phyloP scores from a whole-genome alignment of 2,329 filamentous ascomycete genomes.

The Pestalotiopsis sp. region DNA sequence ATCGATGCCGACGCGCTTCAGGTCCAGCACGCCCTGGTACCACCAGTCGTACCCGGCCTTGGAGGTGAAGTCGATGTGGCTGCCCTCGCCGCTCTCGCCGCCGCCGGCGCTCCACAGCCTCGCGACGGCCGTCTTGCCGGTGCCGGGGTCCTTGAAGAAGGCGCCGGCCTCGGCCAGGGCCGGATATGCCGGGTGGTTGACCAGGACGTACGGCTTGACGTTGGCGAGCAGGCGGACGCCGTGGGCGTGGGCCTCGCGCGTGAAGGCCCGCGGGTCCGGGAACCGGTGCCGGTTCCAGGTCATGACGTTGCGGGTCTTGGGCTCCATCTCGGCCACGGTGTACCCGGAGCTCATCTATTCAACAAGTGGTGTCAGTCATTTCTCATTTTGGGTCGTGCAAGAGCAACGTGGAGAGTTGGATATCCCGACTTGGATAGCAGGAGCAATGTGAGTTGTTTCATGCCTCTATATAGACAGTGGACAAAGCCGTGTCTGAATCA shows the following conservation, averaged over 20 bases:
- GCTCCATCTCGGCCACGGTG: slow-evolving; percentile 64
- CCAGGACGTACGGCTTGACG: slow-evolving; percentile 71
- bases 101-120: slow-evolving; percentile 73
- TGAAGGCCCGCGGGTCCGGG: slow-evolving; percentile 65
- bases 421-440: no score
- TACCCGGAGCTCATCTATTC: slow-evolving; percentile 68
- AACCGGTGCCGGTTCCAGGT: slow-evolving; percentile 73
- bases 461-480: no score
- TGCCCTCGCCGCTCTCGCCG: slow-evolving; percentile 67
- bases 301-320: slow-evolving; percentile 70
- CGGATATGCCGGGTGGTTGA: slow-evolving; percentile 65
- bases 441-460: no score
- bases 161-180: slow-evolving; percentile 58
- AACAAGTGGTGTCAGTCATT: no score
- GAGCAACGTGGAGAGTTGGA: no score
- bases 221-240: slow-evolving; percentile 71
- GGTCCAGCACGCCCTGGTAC: slow-evolving; percentile 64
- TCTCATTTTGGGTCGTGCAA: no score
- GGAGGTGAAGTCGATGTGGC: slow-evolving; percentile 74
- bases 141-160: slow-evolving; percentile 62
- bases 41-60: slow-evolving; percentile 68
- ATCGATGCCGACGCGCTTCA: slow-evolving; percentile 66
- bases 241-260: slow-evolving; percentile 59
- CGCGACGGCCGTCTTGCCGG: slow-evolving; percentile 53
- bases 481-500: no score